A percentile compares a stretch with the other conserved stretches of the same genome.
phyloP scores from a whole-genome alignment of 1,284 basidiomycete genomes.

The Cryptococcus hybrid region DNA sequence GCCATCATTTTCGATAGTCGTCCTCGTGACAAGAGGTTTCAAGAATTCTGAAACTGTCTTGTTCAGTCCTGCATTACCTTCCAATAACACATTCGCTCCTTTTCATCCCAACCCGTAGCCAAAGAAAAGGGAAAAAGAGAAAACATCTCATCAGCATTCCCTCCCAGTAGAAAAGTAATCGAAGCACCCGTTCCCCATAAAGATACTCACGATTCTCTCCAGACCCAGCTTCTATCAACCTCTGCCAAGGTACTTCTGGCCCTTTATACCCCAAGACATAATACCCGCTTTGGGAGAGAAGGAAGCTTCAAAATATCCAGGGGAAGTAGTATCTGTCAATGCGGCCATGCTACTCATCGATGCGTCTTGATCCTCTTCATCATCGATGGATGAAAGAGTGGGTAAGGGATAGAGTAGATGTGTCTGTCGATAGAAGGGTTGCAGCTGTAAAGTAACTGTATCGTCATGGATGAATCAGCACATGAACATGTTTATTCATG shows the following conservation, averaged over 20 bases:
- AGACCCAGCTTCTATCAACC: slow-evolving; percentile 59
- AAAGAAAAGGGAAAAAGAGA: background rate
- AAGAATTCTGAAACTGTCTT: slow-evolving; percentile 68
- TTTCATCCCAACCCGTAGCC: slow-evolving; percentile 1
- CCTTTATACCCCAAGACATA: slow-evolving; percentile 79
- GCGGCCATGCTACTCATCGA: slow-evolving; percentile 47
- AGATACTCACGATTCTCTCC: slow-evolving; percentile 7
- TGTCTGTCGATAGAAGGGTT: slow-evolving; percentile 77
- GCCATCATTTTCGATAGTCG: slow-evolving; percentile 73
- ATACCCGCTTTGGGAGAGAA: slow-evolving; percentile 82
- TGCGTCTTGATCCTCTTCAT: slow-evolving; percentile 10
- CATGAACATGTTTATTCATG: background rate
- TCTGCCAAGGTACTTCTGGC: slow-evolving; percentile 83
- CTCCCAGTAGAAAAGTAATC: background rate
- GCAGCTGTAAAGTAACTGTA: slow-evolving; percentile 84
- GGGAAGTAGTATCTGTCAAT: slow-evolving; percentile 64
- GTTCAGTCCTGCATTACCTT: slow-evolving; percentile 71
- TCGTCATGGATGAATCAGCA: background rate
- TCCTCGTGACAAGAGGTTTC: slow-evolving; percentile 65
- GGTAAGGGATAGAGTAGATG: slow-evolving; percentile 73
- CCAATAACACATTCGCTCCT: slow-evolving; percentile 54
- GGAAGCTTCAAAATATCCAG: slow-evolving; percentile 63
- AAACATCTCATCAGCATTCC: background rate
- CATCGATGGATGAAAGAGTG: slow-evolving; percentile 3
- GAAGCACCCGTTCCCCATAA: background rate